phyloP scores from a whole-genome alignment of 1,284 basidiomycete genomes.

The Omphalotus olearius region DNA sequence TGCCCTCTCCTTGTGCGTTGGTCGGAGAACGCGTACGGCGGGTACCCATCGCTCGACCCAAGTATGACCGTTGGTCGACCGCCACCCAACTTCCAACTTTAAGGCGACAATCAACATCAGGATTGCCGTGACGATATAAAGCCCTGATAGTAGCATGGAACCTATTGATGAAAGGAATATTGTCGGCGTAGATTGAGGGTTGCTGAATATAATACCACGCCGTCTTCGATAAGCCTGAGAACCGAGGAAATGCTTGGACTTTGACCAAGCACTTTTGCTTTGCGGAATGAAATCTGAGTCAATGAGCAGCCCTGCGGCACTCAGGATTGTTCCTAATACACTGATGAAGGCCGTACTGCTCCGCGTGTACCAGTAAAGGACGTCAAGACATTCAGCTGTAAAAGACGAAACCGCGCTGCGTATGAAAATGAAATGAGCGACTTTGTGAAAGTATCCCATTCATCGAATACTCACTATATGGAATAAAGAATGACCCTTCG shows the following conservation, averaged over 20 bases:
- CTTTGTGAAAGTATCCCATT: not conserved
- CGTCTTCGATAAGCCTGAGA: not conserved
- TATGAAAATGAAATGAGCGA: not conserved
- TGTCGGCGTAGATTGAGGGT: not conserved
- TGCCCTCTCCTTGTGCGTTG: conserved; percentile 3
- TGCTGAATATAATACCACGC: not conserved
- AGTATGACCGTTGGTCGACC: not conserved
- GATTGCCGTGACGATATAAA: not conserved
- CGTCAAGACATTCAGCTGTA: conserved; percentile 14
- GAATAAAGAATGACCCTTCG: not conserved
- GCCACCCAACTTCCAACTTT: conserved; percentile 6
- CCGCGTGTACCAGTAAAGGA: conserved; percentile 28
- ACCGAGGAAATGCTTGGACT: not conserved
- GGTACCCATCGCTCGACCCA: not conserved
- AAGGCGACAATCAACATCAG: conserved; percentile 1
- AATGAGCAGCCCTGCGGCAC: conserved; percentile 14
- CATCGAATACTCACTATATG: conserved; percentile 15
- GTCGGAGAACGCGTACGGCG: not conserved
- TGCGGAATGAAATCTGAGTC: conserved; percentile 1
- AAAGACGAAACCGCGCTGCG: conserved; percentile 6
- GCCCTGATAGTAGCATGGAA: not conserved
- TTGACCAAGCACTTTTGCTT: not conserved
- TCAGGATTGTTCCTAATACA: conserved; percentile 19
- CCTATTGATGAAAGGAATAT: not conserved
- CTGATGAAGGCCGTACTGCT: conserved; percentile 25